These are phyloP conservation scores for Yamadazyma oceani DNA, from an alignment of 1,139 yeast genomes.

Conservation along the genomic window DNA sequence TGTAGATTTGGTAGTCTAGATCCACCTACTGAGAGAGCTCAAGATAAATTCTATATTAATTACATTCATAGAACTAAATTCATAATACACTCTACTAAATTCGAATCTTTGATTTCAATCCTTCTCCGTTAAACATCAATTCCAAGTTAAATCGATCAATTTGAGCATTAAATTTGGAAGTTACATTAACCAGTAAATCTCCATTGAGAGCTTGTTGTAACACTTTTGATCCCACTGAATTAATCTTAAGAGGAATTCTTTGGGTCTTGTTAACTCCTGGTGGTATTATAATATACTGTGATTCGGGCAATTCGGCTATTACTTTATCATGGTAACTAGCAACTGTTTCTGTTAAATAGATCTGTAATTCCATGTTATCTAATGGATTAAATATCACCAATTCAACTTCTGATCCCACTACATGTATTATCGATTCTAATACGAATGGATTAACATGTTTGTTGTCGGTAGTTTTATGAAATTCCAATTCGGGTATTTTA, in stretches of 20 bases:
- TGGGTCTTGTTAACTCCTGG: constrained; percentile 54
- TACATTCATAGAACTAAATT: too few species aligned
- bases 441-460: constrained; percentile 9
- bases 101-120: constrained; percentile 39
- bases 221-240: constrained; percentile 50
- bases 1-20: too few species aligned
- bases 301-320: constrained; percentile 43
- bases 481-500: constrained; percentile 5
- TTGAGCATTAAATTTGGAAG: constrained; percentile 38
- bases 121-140: constrained; percentile 45
- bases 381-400: constrained; percentile 54
- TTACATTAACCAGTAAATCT: constrained; percentile 44
- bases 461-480: constrained; percentile 1
- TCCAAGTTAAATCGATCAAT: constrained; percentile 40
- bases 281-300: constrained; percentile 36
- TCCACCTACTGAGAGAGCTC: too few species aligned
- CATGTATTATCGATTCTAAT: constrained; percentile 42
- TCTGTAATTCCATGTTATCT: constrained; percentile 37
- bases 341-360: constrained; percentile 42
- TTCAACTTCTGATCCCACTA: constrained; percentile 53
- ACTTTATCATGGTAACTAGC: constrained; percentile 47
- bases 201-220: constrained; percentile 52
- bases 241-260: constrained; percentile 46
- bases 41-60: not conserved
- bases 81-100: constrained; percentile 19